Percentiles rank a stretch among this genome's conserved stretches.
phyloP scores from a whole-genome alignment of 495 filamentous ascomycete genomes.

The Aspergillus kassunensis region DNA sequence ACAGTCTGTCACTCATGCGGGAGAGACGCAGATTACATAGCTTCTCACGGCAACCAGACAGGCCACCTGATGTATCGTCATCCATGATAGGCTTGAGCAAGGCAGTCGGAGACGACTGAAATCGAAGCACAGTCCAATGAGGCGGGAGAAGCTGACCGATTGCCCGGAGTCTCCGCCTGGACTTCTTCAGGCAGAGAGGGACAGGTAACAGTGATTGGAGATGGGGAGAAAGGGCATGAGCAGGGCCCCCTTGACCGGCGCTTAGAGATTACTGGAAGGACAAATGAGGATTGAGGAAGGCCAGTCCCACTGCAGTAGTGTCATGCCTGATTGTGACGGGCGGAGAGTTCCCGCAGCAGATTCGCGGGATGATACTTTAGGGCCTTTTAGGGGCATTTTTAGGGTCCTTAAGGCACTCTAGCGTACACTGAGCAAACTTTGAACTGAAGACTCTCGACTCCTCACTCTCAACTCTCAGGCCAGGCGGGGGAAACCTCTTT shows the following conservation, averaged over 20 bases:
- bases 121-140: constrained; percentile 11
- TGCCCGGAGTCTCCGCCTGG: constrained; percentile 7
- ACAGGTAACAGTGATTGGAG: constrained; percentile 11
- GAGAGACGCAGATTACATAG: constrained; percentile 17
- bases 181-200: constrained; percentile 16
- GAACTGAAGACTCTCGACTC: constrained; percentile 8
- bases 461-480: too few species aligned
- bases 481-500: constrained; percentile 1
- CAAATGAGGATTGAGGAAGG: constrained; percentile 7
- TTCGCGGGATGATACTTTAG: constrained; percentile 23
- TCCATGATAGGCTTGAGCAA: constrained; percentile 1
- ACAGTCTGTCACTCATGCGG: not conserved
- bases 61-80: constrained; percentile 11
- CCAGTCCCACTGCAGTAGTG: constrained; percentile 12
- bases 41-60: constrained; percentile 12
- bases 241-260: constrained; percentile 15
- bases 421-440: constrained; percentile 13
- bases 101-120: constrained; percentile 8
- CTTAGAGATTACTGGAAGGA: not conserved
- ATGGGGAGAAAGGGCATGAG: not conserved
- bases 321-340: constrained; percentile 18
- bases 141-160: not conserved
- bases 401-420: too few species aligned
- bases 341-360: constrained; percentile 19
- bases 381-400: too few species aligned